Conservation (phyloP, 176 grass and related monocot species). For the Juncus effusus region DNA sequence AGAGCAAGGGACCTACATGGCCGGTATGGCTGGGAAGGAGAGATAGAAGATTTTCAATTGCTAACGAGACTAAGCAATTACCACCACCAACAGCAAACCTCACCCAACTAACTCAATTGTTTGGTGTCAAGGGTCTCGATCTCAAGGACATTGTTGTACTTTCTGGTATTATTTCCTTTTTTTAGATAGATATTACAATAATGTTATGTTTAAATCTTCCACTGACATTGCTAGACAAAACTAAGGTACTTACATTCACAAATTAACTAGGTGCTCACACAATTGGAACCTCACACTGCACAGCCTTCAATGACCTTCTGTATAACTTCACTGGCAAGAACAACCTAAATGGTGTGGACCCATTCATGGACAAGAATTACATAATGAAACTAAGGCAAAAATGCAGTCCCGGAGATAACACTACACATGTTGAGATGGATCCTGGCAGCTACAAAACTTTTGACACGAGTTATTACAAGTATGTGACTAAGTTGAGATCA, state of each 20-base stretch:
- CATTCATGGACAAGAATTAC: too few species aligned
- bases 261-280: constrained; percentile 39
- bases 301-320: constrained; percentile 31
- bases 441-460: too few species aligned
- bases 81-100: constrained; percentile 26
- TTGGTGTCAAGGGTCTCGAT: constrained; percentile 5
- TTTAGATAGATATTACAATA: neutral
- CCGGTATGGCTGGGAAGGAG: constrained; percentile 30
- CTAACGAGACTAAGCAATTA: constrained; percentile 17
- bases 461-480: neutral
- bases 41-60: constrained; percentile 28
- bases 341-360: too few species aligned
- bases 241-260: neutral
- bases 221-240: neutral
- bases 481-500: constrained; percentile 39
- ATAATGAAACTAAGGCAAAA: too few species aligned
- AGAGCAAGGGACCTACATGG: constrained; percentile 35
- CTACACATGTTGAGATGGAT: constrained; percentile 45
- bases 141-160: constrained; percentile 17
- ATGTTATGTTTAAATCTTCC: neutral
- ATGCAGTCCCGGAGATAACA: constrained; percentile 20
- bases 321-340: constrained; percentile 47
- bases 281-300: constrained; percentile 48
- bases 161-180: constrained; percentile 23
- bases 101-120: constrained; percentile 12